Evolutionary conservation across 2,329 filamentous ascomycete species (phyloP), one percentile per base, ranked within the genome.

Genomic region (Diaporthe humulicola): DNA sequence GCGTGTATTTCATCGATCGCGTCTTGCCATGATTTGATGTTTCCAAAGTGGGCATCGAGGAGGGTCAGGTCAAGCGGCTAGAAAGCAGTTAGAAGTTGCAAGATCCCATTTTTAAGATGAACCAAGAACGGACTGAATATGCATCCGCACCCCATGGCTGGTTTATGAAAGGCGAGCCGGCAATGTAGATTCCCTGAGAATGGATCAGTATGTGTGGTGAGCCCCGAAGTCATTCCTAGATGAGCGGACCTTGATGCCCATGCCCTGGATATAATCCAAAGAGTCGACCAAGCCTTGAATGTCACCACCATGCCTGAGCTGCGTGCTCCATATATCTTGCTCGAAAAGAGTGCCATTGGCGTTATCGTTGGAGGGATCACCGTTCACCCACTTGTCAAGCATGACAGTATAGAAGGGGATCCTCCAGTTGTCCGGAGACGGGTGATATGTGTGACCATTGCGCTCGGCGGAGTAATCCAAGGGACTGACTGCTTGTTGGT

Each of bases 391-490:
- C 76, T 90, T 84, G 80, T 93, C 91, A 9, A 92, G 82, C 79
- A 92, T 92, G 58, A 93, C 84, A 25, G 89, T 91, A 80, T 93
- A 93, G 78, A 92, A 89, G 0, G 91, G 91, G 77, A 93, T 88
- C 30, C 90, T 86, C 91, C 91, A 93, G 77, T 90, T 91, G 0
- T 84, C 82, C 0, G 91, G 91, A 33, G 90, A 92, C 0, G 86
- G 84, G 25, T 84, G 80, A 77, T 89, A 92, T 7, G 79, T 83
- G 77, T 91, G 90, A 73, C 88, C 84, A 3, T 83, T 81, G 86
- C 89, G 88, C 82, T 86, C 82, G 74, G 90, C 88, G 77, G 83
- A 88, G 79, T 92, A 93, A 48, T 93, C 86, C 33, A 88, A 80
- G 2, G 90, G 89, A 72, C 87, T 81, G 4, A 80, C 85, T 15